These are phyloP conservation scores for Castanea mollissima DNA, from an alignment of 306 rosid genomes.

Conservation along the genomic window DNA sequence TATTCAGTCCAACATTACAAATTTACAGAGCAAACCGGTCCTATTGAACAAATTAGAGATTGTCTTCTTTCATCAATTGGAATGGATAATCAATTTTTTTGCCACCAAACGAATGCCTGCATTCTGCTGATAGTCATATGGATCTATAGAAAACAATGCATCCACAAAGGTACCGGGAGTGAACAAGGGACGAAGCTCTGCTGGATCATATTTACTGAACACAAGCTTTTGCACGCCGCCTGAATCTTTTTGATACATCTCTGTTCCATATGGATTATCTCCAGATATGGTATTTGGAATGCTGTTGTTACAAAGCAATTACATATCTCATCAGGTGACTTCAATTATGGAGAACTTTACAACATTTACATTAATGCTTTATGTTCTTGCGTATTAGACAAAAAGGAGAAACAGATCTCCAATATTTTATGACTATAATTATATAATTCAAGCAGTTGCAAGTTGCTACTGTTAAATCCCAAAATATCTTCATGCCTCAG, in stretches of 20 bases:
- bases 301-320: slow-evolving; percentile 38
- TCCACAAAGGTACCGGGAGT: slow-evolving; percentile 61
- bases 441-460: not conserved
- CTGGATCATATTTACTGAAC: slow-evolving; percentile 69
- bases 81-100: slow-evolving; percentile 66
- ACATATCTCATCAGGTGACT: not conserved
- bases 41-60: slow-evolving; percentile 7
- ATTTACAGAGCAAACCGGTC: slow-evolving; percentile 19
- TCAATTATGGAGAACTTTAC: not conserved
- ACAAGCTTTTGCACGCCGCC: slow-evolving; percentile 52
- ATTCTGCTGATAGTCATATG: slow-evolving; percentile 69
- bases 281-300: slow-evolving; percentile 57
- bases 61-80: slow-evolving; percentile 27
- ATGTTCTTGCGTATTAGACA: not conserved
- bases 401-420: not conserved
- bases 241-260: slow-evolving; percentile 78
- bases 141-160: slow-evolving; percentile 76
- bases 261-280: slow-evolving; percentile 54
- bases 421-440: not conserved
- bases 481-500: not conserved
- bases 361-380: not conserved
- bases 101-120: slow-evolving; percentile 88
- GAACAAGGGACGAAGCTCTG: slow-evolving; percentile 66
- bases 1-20: not conserved
- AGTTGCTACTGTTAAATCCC: not conserved